Evolutionary conservation across 163 green algal genomes (phyloP).

Genomic region (Coccomyxa subellipsoidea): DNA sequence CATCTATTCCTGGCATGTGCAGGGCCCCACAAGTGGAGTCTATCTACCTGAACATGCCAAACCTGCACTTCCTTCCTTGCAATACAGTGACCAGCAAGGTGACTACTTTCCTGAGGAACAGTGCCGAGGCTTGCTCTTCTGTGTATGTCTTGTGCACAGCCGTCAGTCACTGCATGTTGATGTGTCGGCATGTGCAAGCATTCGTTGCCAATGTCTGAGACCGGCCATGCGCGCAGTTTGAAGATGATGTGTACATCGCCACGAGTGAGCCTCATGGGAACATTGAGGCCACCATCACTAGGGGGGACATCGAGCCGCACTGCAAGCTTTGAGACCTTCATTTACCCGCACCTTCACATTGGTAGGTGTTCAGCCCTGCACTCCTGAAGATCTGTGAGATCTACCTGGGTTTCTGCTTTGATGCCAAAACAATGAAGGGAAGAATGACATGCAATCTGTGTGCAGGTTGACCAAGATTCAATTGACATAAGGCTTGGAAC

Average conservation of each 20-base stretch:
- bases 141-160: neutral
- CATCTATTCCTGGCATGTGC: conserved; percentile 7
- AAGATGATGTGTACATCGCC: conserved; percentile 94
- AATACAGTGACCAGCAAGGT: conserved; percentile 56
- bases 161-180: no score
- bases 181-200: no score
- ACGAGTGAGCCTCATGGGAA: conserved; percentile 92
- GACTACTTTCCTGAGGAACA: neutral
- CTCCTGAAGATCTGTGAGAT: no score
- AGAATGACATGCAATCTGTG: no score
- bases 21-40: conserved; percentile 65
- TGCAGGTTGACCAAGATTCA: no score
- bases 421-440: no score
- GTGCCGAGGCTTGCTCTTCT: neutral
- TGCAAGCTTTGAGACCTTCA: conserved; percentile 42
- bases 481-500: no score
- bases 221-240: no score
- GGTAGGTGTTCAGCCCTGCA: no score
- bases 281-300: conserved; percentile 82
- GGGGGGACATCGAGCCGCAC: conserved; percentile 47
- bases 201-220: no score
- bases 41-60: conserved; percentile 93
- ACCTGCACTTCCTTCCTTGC: conserved; percentile 95
- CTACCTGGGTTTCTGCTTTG: no score
- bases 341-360: neutral